Percentiles rank a stretch among this genome's conserved stretches.
These are phyloP conservation scores for Tritrichomonas musculus DNA, from an alignment of 208 protist species.

Conservation along the genomic window DNA sequence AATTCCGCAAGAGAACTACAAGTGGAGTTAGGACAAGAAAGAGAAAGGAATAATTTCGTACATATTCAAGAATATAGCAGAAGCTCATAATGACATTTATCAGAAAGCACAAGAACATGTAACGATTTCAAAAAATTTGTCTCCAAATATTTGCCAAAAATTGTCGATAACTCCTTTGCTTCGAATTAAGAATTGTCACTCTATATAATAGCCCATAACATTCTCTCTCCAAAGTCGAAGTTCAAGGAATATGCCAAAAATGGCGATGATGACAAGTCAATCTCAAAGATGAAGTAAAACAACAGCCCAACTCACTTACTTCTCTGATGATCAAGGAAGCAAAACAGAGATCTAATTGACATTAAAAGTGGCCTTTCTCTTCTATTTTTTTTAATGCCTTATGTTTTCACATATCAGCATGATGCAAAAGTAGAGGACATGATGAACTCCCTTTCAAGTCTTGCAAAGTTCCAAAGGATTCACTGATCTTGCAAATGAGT, in stretches of 20 bases:
- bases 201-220: background rate
- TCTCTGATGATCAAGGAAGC: too few species aligned
- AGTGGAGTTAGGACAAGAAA: background rate
- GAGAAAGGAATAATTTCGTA: background rate
- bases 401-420: too few species aligned
- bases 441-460: too few species aligned
- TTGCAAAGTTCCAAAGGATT: too few species aligned
- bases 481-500: too few species aligned
- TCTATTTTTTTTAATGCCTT: too few species aligned
- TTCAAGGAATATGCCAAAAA: background rate
- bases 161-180: background rate
- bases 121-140: background rate
- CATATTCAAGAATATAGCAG: background rate
- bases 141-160: background rate
- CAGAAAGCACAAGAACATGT: background rate
- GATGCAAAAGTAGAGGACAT: too few species aligned
- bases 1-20: background rate
- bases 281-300: too few species aligned
- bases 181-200: background rate
- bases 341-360: too few species aligned
- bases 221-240: background rate
- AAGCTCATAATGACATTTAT: background rate
- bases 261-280: too few species aligned
- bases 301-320: too few species aligned
- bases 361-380: too few species aligned